Percentiles rank a stretch among this genome's conserved stretches.
phyloP scores from a whole-genome alignment of 2,329 filamentous ascomycete genomes.

The Dactylellina drechsleri region DNA sequence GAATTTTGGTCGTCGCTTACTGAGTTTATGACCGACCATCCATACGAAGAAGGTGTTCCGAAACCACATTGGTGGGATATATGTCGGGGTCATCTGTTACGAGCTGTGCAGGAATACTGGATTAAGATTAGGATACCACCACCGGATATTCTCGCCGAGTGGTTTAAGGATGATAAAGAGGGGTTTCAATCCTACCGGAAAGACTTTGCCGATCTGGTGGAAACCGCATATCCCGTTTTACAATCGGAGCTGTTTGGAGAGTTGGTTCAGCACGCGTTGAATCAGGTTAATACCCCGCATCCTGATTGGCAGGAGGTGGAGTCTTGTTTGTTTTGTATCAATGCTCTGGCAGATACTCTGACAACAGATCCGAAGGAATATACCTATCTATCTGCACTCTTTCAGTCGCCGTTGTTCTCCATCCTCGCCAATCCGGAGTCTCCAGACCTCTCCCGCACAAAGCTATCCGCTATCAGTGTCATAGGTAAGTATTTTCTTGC shows the following conservation, averaged over 20 bases:
- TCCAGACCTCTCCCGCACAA: constrained; percentile 45
- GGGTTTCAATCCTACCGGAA: constrained; percentile 78
- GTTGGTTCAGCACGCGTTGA: constrained; percentile 64
- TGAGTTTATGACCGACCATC: constrained; percentile 72
- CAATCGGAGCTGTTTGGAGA: constrained; percentile 64
- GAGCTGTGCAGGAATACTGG: constrained; percentile 74
- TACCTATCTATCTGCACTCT: constrained; percentile 61
- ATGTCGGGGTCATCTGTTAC: constrained; percentile 71
- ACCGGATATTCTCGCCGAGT: constrained; percentile 68
- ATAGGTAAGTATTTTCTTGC: constrained; percentile 65
- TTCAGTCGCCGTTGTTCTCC: constrained; percentile 68
- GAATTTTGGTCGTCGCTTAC: constrained; percentile 85
- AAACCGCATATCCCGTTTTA: constrained; percentile 73
- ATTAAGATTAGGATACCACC: constrained; percentile 76
- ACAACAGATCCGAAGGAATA: constrained; percentile 59
- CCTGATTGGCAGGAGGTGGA: constrained; percentile 66
- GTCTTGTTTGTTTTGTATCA: constrained; percentile 65
- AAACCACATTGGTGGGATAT: constrained; percentile 68
- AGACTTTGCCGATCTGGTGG: constrained; percentile 81
- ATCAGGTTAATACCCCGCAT: constrained; percentile 57
- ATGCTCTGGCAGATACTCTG: constrained; percentile 60
- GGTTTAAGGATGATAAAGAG: constrained; percentile 75
- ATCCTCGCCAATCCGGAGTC: constrained; percentile 66
- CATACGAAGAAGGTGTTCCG: constrained; percentile 66
- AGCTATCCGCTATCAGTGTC: constrained; percentile 65